Percentiles rank a stretch among this genome's conserved stretches.
phyloP scores from a whole-genome alignment of 73 alveolate species.

The Uronychia setigera region DNA sequence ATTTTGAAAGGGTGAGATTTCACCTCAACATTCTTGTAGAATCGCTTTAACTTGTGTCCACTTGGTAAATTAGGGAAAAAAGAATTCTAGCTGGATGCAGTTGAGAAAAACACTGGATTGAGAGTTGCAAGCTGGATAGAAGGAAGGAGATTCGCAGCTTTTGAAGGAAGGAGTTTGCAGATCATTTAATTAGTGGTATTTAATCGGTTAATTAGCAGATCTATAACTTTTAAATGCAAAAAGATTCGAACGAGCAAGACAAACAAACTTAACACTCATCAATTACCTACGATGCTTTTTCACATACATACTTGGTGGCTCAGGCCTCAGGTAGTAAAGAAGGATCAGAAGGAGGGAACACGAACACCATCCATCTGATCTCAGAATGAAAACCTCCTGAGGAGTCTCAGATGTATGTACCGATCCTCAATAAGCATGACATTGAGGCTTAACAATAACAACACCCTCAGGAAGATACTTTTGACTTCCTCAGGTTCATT shows the following conservation, averaged over 20 bases:
- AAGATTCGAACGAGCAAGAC: no score
- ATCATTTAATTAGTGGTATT: no score
- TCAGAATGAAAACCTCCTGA: neutral
- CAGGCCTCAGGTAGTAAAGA: neutral
- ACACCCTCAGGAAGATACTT: neutral
- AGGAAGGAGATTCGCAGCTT: no score
- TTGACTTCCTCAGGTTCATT: neutral
- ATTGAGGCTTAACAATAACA: neutral
- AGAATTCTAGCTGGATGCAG: no score
- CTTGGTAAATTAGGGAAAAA: conserved; percentile 37
- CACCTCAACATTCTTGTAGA: conserved; percentile 41
- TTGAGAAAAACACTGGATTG: no score
- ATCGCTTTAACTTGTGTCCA: conserved; percentile 18
- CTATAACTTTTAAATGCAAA: no score
- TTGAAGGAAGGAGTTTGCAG: no score
- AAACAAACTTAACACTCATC: neutral
- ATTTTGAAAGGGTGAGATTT: conserved; percentile 31
- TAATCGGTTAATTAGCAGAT: no score
- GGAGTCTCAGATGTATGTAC: neutral
- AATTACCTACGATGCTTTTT: neutral
- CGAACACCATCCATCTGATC: neutral
- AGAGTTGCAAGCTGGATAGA: no score
- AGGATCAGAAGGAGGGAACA: neutral
- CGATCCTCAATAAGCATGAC: neutral
- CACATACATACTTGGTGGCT: neutral